phyloP scores from a whole-genome alignment of 2,329 filamentous ascomycete genomes.

The Alternaria consortialis region DNA sequence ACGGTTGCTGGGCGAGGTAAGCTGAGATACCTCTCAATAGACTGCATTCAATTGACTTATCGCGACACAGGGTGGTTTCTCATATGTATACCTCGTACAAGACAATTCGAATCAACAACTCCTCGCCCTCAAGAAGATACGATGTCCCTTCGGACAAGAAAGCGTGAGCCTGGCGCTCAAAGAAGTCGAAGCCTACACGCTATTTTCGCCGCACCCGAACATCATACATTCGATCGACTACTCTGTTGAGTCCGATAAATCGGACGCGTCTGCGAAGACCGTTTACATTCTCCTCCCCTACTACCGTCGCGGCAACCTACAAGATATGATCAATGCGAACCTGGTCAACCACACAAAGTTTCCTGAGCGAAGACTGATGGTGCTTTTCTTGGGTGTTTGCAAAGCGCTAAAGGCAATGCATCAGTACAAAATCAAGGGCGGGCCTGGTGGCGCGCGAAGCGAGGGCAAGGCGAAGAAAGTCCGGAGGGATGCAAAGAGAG shows the following conservation, averaged over 20 bases:
- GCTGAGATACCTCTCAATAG: constrained; percentile 26
- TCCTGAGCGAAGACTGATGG: constrained; percentile 86
- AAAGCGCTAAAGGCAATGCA: constrained; percentile 90
- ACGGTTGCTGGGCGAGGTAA: constrained; percentile 88
- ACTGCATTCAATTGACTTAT: constrained; percentile 10
- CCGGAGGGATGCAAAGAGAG: constrained; percentile 64
- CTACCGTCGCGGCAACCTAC: constrained; percentile 92
- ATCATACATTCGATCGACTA: constrained; percentile 90
- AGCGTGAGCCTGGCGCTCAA: constrained; percentile 94
- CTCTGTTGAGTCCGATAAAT: constrained; percentile 76
- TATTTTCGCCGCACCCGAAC: constrained; percentile 83
- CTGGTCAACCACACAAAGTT: constrained; percentile 93
- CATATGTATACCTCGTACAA: constrained; percentile 98
- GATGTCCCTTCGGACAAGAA: constrained; percentile 96
- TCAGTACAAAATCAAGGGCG: constrained; percentile 74
- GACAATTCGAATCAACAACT: constrained; percentile 84
- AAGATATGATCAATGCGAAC: constrained; percentile 99
- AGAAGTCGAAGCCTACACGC: constrained; percentile 94
- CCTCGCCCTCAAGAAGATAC: constrained; percentile 97
- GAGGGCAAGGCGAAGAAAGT: constrained; percentile 65
- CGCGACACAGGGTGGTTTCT: constrained; percentile 81
- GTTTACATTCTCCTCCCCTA: constrained; percentile 97
- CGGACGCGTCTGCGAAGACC: constrained; percentile 78
- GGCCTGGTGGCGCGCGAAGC: constrained; percentile 60
- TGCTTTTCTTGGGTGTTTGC: constrained; percentile 90